These are phyloP conservation scores for Calonectria naviculata DNA, from an alignment of 2,329 filamentous ascomycete genomes.

Conservation along the genomic window DNA sequence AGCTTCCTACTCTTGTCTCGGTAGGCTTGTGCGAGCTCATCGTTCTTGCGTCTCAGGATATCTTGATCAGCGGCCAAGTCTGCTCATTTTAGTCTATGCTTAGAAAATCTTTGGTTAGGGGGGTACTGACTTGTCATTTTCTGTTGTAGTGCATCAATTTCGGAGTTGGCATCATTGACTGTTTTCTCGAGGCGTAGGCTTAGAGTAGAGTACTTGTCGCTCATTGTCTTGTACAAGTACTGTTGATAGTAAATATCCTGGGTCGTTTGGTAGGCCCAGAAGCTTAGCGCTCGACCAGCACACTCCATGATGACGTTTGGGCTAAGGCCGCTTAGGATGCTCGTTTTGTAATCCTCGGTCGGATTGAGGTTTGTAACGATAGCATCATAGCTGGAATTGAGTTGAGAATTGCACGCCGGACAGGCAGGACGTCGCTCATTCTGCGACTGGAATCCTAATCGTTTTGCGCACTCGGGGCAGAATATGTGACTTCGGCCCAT, in stretches of 20 bases:
- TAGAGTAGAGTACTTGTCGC: conserved; percentile 76
- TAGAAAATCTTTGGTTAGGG: not conserved
- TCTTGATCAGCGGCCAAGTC: conserved; percentile 72
- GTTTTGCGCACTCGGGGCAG: conserved; percentile 79
- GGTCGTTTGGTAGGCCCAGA: conserved; percentile 88
- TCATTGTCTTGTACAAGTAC: conserved; percentile 76
- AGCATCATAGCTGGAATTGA: conserved; percentile 80
- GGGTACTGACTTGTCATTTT: conserved; percentile 68
- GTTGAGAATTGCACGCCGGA: conserved; percentile 78
- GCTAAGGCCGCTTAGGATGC: conserved; percentile 83
- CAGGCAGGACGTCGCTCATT: conserved; percentile 63
- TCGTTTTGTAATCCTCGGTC: conserved; percentile 90
- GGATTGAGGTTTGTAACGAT: conserved; percentile 79
- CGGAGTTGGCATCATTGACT: conserved; percentile 78
- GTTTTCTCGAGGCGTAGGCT: conserved; percentile 77
- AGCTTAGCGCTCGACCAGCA: conserved; percentile 80
- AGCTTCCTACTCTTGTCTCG: conserved; percentile 78
- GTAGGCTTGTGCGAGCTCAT: conserved; percentile 74
- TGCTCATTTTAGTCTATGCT: conserved; percentile 36
- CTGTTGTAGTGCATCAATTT: conserved; percentile 74
- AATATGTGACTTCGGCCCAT: conserved; percentile 78
- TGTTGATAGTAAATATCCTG: conserved; percentile 88
- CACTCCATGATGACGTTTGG: conserved; percentile 89
- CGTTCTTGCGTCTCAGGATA: conserved; percentile 74
- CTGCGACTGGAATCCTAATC: conserved; percentile 67